Percentiles rank a stretch among this genome's conserved stretches.
phyloP scores from a whole-genome alignment of 148 eudicot species.

The Cornus florida region DNA sequence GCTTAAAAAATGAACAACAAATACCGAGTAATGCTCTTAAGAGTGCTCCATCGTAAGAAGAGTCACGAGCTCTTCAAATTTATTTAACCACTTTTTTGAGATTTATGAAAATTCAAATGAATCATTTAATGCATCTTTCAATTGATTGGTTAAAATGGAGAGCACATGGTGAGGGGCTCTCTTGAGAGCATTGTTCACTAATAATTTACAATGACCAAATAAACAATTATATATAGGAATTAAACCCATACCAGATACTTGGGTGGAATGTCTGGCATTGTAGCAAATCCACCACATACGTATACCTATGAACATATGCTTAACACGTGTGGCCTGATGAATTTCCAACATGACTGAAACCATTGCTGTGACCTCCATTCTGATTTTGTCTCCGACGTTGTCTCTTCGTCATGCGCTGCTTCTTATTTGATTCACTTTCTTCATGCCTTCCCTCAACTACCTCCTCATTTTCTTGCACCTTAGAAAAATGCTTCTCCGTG shows the following conservation, averaged over 20 bases:
- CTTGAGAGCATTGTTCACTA: not conserved
- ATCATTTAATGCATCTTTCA: too few relatives aligned
- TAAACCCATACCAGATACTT: not conserved
- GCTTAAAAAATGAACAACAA: not conserved
- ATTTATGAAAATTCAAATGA: too few relatives aligned
- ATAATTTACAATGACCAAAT: not conserved
- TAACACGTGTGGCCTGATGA: slow-evolving; percentile 6
- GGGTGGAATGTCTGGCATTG: not conserved
- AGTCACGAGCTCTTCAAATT: too few relatives aligned
- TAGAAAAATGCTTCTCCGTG: slow-evolving; percentile 32
- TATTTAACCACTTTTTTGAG: too few relatives aligned
- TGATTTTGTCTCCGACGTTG: slow-evolving; percentile 23
- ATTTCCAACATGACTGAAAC: slow-evolving; percentile 6
- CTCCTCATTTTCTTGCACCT: slow-evolving; percentile 43
- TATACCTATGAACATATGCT: not conserved
- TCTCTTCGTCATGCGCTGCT: slow-evolving; percentile 38
- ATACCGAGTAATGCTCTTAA: too few relatives aligned
- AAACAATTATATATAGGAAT: too few relatives aligned
- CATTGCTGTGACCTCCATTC: slow-evolving; percentile 14
- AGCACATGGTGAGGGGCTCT: too few relatives aligned
- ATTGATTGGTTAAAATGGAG: too few relatives aligned
- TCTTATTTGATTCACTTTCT: slow-evolving; percentile 31
- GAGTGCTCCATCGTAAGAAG: too few relatives aligned
- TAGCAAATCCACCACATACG: too few relatives aligned
- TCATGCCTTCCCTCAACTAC: slow-evolving; percentile 6